Conservation (phyloP, 306 rosid species). For the Castanea sativa region DNA sequence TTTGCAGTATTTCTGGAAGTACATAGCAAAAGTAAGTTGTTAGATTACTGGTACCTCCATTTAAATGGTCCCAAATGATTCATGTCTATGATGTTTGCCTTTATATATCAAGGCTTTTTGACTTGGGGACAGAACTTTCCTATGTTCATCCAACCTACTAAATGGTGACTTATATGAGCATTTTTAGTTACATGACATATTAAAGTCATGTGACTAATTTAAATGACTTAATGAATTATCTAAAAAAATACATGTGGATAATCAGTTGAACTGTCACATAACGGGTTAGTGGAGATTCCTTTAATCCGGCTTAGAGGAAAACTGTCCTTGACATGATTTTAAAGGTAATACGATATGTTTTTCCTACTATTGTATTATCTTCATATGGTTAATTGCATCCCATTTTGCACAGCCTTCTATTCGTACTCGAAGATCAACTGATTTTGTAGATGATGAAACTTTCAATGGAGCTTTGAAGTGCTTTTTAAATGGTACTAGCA, state of each 20-base stretch:
- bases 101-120: neutral
- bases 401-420: constrained; percentile 62
- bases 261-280: too few relatives aligned
- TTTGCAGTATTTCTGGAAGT: constrained; percentile 77
- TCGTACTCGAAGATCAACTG: constrained; percentile 67
- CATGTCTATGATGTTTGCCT: neutral
- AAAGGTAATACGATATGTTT: neutral
- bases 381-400: constrained; percentile 12
- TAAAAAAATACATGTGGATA: too few relatives aligned
- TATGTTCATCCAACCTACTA: too few relatives aligned
- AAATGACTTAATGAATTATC: too few relatives aligned
- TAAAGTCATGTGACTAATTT: too few relatives aligned
- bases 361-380: constrained; percentile 3
- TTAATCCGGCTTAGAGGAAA: too few relatives aligned
- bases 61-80: constrained; percentile 8
- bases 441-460: constrained; percentile 44
- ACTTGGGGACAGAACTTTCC: neutral
- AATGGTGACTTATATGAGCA: too few relatives aligned
- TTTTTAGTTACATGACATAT: too few relatives aligned
- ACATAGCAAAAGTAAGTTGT: constrained; percentile 45
- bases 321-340: too few relatives aligned
- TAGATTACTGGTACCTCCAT: neutral
- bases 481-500: constrained; percentile 51
- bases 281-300: too few relatives aligned
- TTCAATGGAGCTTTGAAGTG: constrained; percentile 68